Base-by-base conservation (phyloP, 2,329 filamentous ascomycete species). In the Lizonia empirigonia region DNA sequence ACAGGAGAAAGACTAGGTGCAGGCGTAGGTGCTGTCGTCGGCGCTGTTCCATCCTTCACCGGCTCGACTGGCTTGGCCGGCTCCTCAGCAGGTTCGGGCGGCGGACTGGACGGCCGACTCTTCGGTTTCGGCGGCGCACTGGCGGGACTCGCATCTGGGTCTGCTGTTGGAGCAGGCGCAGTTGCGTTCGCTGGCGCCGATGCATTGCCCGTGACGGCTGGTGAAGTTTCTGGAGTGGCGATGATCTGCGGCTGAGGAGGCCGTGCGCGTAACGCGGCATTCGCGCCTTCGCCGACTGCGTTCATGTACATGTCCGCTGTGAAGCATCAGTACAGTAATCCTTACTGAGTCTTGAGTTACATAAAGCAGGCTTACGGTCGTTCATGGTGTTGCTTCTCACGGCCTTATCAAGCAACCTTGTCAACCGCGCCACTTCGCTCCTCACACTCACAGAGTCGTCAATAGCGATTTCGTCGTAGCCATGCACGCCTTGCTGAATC, bases 391-490 rank as follows among this genome's bases (percentile, higher is more conserved):
- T 60, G 15, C 54, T 63, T 38, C 53, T 51, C 2, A 63, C 56
- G 16, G 57, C 60, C 30, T 60, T 60, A 7, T 63, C 60, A 42
- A 60, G 48, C 30, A 63, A 23, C 23, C 60, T 50, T 23, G 58
- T 63, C 44, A 63, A 30, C 4, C 60, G 34, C 8, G 60, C 58
- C 9, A 63, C 60, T 36, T 63, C 60, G 40, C 58, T 60, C 19
- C 60, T 46, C 15, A 56, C 54, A n/a, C 73, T 77, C 24, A 78
- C 74, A 5, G 60, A 55, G 19, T 75, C 72, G 26, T 77, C 76
- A 2, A 72, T 76, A 42, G 77, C 75, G 33, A 78, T 76, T 30
- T 76, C 76, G 48, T 76, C 73, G 56, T 78, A 78, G 9, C 76
- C 76, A 46, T 78, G 75, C 9, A 73, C 65, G 2, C 67, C 67